Base-by-base conservation (phyloP, 2,329 filamentous ascomycete species). In the Plectosphaerella plurivora region DNA sequence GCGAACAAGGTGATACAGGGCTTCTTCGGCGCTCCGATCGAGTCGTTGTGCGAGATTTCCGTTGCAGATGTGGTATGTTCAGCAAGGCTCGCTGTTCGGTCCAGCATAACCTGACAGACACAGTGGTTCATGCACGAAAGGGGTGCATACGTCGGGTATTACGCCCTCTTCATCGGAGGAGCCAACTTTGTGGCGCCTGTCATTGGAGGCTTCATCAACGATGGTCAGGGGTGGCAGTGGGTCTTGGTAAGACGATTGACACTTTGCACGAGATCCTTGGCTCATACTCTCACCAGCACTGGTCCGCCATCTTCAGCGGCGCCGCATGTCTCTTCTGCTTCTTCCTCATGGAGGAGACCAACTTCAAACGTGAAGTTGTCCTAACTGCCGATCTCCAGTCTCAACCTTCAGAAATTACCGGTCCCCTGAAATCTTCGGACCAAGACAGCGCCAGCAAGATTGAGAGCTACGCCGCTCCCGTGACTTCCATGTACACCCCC, bases 261-360 rank as follows among this genome's bases (percentile, higher is more conserved):
- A 0, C 62, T 72, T 28, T 3, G 8, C 28, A 33, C 28, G 9
- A 4, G 4, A 33, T 33, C 7, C 28, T 10, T 10, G 8, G 11
- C 28, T 33, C 8, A 33, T 12, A 33, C 28, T 33, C 28, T 33
- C 7, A 2, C 8, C 28, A 33, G 28, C 74, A 73, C 62, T 71
- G 71, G 61, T 67, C 69, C 4, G 65, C 66, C 4, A 68, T 74
- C 33, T 71, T 74, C 51, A 65, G 66, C 48, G 69, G 58, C 1
- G 63, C 57, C 0, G 65, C 64, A 4, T 67, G 66, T 11, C 41
- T 72, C 1, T 68, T 74, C 36, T 53, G 74, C 1, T 81, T 84
- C 60, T 67, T 84, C 53, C 78, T 84, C 41, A 44, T 18, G 41
- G 41, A 18, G 16, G 18, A 44, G n/a, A 44, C 41, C 10, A 44